Evolutionary conservation across 345 rosid genomes (phyloP), one percentile per base, ranked within the genome.

Genomic region (Nephelium lappaceum): DNA sequence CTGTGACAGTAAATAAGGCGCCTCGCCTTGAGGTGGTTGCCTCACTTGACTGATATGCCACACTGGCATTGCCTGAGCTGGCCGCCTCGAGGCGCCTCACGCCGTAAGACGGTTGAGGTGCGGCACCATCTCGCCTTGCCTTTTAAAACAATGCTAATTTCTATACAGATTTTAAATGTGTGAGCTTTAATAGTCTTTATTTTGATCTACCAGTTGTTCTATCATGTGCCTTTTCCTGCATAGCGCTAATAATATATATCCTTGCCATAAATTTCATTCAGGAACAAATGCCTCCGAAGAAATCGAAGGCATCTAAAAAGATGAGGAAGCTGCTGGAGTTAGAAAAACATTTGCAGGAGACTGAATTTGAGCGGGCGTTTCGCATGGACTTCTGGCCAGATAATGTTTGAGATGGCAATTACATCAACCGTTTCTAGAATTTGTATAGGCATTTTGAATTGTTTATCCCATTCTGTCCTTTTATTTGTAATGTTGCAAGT

Each of bases 381-480:
- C 91, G 78, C 55, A 86, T 94, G 55, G 97, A 93, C 82, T 95
- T 95, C 73, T 95, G 98, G 98, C 98, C 98, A 0, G 98, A 95
- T 74, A 93, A 95, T 89, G 94, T 95, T 68, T 93, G 87, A 89
- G 11, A 10, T 10, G 19, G 65, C 39, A 57, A 60, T 31, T 41
- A 47, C 65, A 8, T n/a, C 24, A 2, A 23, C n/a, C 65, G 31
- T 24, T 14, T 49, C 41, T 11, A 11, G 58, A 15, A 67, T 67
- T 41, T 11, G 60, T 62, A 61, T 14, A 41, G 57, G 53, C 57
- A 60, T 19, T 60, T 41, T 41, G 41, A 27, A 16, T 49, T 16
- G 1, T 19, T 31, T 62, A 45, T 23, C 58, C 57, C 58, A 61
- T 61, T 61, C 8, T 41, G 24, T 38, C 55, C 2, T 24, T 63